Evolutionary conservation across 345 rosid species (phyloP), one percentile per base, ranked within the genome.

Genomic region (Syzygium jambos): DNA sequence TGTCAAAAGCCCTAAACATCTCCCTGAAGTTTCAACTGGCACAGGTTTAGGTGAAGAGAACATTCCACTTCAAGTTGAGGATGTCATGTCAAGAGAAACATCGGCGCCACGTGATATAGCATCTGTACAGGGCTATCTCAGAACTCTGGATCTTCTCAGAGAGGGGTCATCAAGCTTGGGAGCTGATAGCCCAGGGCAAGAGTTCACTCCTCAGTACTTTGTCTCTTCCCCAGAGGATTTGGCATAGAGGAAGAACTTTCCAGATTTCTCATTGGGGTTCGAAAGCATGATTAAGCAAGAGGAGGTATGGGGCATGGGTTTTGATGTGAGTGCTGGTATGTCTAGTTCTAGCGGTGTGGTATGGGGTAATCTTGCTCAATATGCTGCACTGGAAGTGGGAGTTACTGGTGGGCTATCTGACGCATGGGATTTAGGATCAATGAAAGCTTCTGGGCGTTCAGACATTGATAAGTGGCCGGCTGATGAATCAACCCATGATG

Each of bases 281-380:
- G 95, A 90, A 54, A 85, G 85, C 65, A 56, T 94, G 29, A 87
- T 90, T 63, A 91, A 91, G 84, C 93, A 91, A 86, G 97, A 93
- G 86, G 96, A 97, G 86, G 85, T 90, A 73, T 93, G 98, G 98
- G 93, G 89, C 89, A 88, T 94, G 92, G 95, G 91, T 82, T 94
- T 95, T 38, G 95, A 94, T 53, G 84, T 88, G 83, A 78, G 89
- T 86, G 90, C 92, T 43, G 94, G 91, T 54, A 68, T 89, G 93
- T 89, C 93, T 86, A 91, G 91, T 92, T 89, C 94, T 89, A 88
- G 91, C 86, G 84, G 90, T 88, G 95, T 90, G 85, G 88, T 90
- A 53, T 94, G 96, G 97, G 90, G 89, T 88, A 91, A 92, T 91
- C 80, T 90, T 52, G 87, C 89, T 87, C 84, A 83, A 88, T 92